A percentile compares a stretch with the other conserved stretches of the same genome.
phyloP scores from a whole-genome alignment of 805 yeast species.

The Saccharomycopsis sp. region DNA sequence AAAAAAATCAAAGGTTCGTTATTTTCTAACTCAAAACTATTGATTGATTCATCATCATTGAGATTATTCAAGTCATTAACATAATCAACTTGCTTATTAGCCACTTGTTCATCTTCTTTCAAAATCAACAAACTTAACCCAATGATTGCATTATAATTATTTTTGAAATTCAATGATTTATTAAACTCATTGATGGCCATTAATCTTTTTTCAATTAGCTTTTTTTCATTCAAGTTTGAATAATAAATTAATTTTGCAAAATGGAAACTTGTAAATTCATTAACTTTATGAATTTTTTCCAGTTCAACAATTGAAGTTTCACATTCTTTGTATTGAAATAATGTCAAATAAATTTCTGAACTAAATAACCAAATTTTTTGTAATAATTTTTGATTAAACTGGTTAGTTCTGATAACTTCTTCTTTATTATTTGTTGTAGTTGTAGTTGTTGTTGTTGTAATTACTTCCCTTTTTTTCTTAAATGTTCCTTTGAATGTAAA shows the following conservation, averaged over 20 bases:
- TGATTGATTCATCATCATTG: neutral
- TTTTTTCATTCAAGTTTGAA: too few species aligned
- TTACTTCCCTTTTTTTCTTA: too few species aligned
- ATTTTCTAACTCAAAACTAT: too few species aligned
- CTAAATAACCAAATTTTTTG: constrained; percentile 72
- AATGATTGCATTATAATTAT: constrained; percentile 40
- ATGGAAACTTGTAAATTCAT: constrained; percentile 19
- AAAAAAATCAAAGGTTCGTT: constrained; percentile 1
- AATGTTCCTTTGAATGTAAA: too few species aligned
- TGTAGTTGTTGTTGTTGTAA: too few species aligned
- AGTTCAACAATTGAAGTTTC: constrained; percentile 69
- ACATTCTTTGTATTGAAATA: constrained; percentile 51
- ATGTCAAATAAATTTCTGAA: constrained; percentile 56
- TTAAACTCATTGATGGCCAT: constrained; percentile 55
- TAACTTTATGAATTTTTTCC: constrained; percentile 35
- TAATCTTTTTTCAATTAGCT: constrained; percentile 3
- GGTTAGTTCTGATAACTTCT: too few species aligned
- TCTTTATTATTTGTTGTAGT: too few species aligned
- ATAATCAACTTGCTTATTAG: neutral
- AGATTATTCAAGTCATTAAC: constrained; percentile 2
- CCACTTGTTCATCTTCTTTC: constrained; percentile 25
- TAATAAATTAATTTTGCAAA: constrained; percentile 10
- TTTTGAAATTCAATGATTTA: constrained; percentile 15
- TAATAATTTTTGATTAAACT: too few species aligned
- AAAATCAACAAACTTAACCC: constrained; percentile 45